These are phyloP conservation scores for Earliella scabrosa DNA, from an alignment of 1,284 basidiomycete genomes.

Conservation along the genomic window DNA sequence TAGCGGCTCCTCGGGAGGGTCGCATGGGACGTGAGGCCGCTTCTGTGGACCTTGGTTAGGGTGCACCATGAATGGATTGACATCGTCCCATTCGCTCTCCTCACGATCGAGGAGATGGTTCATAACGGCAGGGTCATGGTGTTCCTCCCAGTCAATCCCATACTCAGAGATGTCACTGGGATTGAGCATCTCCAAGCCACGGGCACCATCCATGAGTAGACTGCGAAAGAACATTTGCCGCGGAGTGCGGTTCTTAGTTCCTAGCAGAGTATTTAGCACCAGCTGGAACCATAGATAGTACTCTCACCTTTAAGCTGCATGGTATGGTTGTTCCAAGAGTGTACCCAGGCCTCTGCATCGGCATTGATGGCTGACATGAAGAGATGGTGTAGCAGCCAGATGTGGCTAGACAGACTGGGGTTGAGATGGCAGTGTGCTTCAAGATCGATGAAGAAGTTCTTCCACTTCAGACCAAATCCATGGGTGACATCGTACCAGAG, in stretches of 20 bases:
- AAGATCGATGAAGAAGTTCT: constrained; percentile 35
- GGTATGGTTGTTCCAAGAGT: constrained; percentile 32
- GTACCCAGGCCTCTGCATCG: constrained; percentile 22
- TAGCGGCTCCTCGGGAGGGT: constrained; percentile 18
- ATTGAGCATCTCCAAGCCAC: constrained; percentile 9
- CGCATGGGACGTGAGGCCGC: constrained; percentile 17
- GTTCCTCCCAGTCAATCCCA: constrained; percentile 28
- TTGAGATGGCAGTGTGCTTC: constrained; percentile 29
- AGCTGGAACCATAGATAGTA: too few relatives aligned
- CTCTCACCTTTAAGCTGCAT: constrained; percentile 18
- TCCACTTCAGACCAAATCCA: constrained; percentile 35
- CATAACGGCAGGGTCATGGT: not conserved
- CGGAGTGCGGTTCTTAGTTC: constrained; percentile 2
- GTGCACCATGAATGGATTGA: not conserved
- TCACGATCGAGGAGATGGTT: constrained; percentile 13
- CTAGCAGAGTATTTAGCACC: not conserved
- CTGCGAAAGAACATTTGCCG: constrained; percentile 27
- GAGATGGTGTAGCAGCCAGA: constrained; percentile 30
- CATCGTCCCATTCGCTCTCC: constrained; percentile 3
- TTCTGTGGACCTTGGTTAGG: not conserved
- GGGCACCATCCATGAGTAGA: constrained; percentile 23
- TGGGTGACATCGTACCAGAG: constrained; percentile 44
- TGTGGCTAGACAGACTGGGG: constrained; percentile 16
- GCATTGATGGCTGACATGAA: constrained; percentile 7
- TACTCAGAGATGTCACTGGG: constrained; percentile 23